Evolutionary conservation across 225 moss, liverwort and hornwort genomes (phyloP).

Genomic region (Pseudisothecium myosuroides): DNA sequence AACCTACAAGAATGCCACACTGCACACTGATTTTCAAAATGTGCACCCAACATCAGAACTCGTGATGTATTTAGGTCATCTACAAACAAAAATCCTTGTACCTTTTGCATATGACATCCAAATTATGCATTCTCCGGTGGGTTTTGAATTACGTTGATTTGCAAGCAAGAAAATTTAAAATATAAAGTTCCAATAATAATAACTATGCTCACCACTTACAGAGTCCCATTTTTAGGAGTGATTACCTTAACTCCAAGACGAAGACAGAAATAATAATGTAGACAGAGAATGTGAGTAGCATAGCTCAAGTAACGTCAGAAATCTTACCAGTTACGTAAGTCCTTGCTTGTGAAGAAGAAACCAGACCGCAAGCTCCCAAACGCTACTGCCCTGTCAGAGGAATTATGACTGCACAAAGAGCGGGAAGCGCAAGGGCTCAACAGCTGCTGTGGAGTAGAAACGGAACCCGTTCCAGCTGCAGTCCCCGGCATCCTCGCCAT

Average conservation of each 20-base stretch:
- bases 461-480: slow-evolving; percentile 23
- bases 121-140: background rate
- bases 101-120: background rate
- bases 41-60: background rate
- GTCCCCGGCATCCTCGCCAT: slow-evolving; percentile 41
- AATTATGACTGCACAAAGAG: background rate
- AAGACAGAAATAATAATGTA: background rate
- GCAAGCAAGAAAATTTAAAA: background rate
- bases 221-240: too few relatives aligned
- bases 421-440: background rate
- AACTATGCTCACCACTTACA: background rate
- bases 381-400: background rate
- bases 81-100: background rate
- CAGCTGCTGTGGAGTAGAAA: slow-evolving; percentile 3
- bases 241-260: background rate
- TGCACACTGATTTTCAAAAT: background rate
- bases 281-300: background rate
- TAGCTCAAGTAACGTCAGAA: background rate
- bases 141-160: background rate
- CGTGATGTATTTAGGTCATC: background rate
- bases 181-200: background rate
- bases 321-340: background rate
- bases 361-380: background rate
- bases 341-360: background rate
- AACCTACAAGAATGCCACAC: background rate